Percentiles rank a stretch among this genome's conserved stretches.
Conservation (phyloP, 441 rosid genomes). For the Populus hybrid region DNA sequence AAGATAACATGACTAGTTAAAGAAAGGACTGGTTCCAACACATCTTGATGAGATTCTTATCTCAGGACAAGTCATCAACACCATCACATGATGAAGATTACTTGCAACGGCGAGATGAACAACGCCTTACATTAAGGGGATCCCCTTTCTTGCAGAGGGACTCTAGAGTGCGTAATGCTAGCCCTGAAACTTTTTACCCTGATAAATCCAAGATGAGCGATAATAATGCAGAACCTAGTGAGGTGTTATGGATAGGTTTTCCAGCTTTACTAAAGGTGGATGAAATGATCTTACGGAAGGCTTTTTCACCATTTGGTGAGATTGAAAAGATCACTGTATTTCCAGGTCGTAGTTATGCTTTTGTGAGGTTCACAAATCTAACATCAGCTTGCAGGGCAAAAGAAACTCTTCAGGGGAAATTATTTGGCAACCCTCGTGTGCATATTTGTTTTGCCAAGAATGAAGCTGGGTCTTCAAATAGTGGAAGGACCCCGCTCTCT, state of each 20-base stretch:
- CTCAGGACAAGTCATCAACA: constrained; percentile 76
- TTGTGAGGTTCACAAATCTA: constrained; percentile 67
- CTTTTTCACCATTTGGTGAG: constrained; percentile 89
- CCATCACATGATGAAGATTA: constrained; percentile 56
- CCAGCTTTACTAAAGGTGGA: constrained; percentile 83
- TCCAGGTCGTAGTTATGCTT: constrained; percentile 98
- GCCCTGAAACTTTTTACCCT: constrained; percentile 57
- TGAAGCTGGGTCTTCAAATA: constrained; percentile 61
- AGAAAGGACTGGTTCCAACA: constrained; percentile 28
- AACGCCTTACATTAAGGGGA: constrained; percentile 51
- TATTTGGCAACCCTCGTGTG: constrained; percentile 93
- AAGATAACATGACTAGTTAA: constrained; percentile 23
- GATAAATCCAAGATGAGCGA: constrained; percentile 61
- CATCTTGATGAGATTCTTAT: constrained; percentile 50
- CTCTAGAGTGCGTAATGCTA: constrained; percentile 51
- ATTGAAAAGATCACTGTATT: constrained; percentile 75
- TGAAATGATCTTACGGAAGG: constrained; percentile 68
- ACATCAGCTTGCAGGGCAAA: constrained; percentile 81
- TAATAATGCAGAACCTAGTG: constrained; percentile 77
- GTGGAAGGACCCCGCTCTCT: constrained; percentile 58
- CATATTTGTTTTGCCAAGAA: constrained; percentile 91
- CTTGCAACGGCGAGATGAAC: constrained; percentile 58
- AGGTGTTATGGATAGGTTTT: constrained; percentile 92
- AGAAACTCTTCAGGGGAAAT: constrained; percentile 91
- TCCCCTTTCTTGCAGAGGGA: constrained; percentile 71